Evolutionary conservation across 164 flowering plant species (phyloP), one percentile per base, ranked within the genome.

Genomic region (Annona squamosa): DNA sequence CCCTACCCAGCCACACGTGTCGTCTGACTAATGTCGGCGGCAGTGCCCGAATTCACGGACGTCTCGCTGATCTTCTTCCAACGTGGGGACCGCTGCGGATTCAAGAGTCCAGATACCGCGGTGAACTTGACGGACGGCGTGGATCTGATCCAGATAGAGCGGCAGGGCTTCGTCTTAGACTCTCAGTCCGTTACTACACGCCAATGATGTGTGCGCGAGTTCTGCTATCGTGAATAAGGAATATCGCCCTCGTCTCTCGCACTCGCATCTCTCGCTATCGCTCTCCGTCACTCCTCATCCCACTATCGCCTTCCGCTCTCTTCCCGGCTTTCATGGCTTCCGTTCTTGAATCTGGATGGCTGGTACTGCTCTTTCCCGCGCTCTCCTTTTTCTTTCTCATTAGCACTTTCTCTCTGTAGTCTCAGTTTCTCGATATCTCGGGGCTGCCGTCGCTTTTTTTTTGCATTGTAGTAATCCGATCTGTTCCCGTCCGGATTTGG

Each of bases 331-430:
- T 64, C 56, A 84, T 84, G 86, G 84, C 83, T 61, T 80, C 82
- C 18, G 43, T 80, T 67, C 48, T 84, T 67, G 86, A 82, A 78
- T 82, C 84, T 57, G 72, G 80, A 19, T 84, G 86, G 86, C 84
- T 64, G 83, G 86, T 83, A 77, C 4, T 63, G 19, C 63, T 65
- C 42, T 18, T 41, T 46, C 19, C 5, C 19, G 12, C 43, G 3
- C 63, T 61, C 44, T 59, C 64, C 61, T 10, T 17, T 61, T n/a
- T 56, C 59, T 45, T n/a, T 67, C 71, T 26, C 2, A 57, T 68
- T 61, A 3, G 1, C 17, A 2, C 5, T 42, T 7, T 12, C 68
- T 66, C 43, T 66, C 45, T 16, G 46, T 66, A 43, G 46, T n/a
- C 68, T 3, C 46, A 42, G 45, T 10, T 41, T 46, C 16, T 66